Conservation (phyloP, 164 flowering plant species). For the Brasenia schreberi region DNA sequence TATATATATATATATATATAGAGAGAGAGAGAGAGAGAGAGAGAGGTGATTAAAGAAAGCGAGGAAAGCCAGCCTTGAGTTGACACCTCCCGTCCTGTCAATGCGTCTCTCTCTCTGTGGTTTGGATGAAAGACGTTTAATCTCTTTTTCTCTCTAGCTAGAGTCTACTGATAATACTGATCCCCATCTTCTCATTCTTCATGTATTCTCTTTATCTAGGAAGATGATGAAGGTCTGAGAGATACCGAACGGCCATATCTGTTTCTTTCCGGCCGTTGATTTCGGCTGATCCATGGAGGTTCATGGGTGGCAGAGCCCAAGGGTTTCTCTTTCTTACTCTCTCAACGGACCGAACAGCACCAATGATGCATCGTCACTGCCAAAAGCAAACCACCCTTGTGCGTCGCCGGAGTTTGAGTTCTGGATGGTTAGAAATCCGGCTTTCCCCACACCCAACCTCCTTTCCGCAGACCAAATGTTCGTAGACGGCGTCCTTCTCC, state of each 20-base stretch:
- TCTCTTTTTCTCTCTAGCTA: too few species aligned
- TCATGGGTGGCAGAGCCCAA: background rate
- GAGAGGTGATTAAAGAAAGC: background rate
- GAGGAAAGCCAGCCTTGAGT: background rate
- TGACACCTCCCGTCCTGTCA: background rate
- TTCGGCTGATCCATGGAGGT: background rate
- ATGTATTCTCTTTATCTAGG: too few species aligned
- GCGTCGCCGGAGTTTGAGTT: conserved; percentile 80
- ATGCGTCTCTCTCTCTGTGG: background rate
- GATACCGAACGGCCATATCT: background rate
- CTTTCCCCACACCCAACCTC: conserved; percentile 36
- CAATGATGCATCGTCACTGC: conserved; percentile 9
- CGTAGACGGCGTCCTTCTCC: conserved; percentile 70
- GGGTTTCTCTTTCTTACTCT: background rate
- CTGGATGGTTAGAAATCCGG: conserved; percentile 65
- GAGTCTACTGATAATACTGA: background rate
- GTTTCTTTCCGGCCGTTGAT: background rate
- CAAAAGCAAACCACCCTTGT: conserved; percentile 11
- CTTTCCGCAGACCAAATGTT: conserved; percentile 75
- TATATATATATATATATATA: too few species aligned
- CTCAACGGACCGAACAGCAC: background rate
- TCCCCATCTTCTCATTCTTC: background rate
- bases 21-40: too few species aligned
- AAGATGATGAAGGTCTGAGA: background rate
- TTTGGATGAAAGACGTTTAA: background rate